Base-by-base conservation (phyloP, 2,329 filamentous ascomycete species). In the Fusarium annulatum region DNA sequence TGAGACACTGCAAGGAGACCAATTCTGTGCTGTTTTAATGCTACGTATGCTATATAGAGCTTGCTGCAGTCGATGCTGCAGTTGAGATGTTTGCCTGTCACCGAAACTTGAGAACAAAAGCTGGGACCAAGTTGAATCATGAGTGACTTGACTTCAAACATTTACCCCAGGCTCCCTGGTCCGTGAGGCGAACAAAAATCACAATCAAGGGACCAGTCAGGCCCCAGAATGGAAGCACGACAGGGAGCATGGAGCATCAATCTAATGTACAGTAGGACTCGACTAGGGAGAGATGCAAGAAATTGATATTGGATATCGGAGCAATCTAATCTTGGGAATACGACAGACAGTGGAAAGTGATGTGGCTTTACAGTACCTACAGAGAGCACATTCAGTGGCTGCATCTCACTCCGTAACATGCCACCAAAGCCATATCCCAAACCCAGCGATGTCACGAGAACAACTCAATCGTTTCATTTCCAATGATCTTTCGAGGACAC, bases 1-100 rank as follows among this genome's bases (percentile, higher is more conserved):
- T 68, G 75, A 74, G 71, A 67, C 68, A 70, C 45, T 74, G 71
- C 71, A 73, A 60, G 67, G 63, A 71, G 51, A 72, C 71, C 16
- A 39, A 45, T 69, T 69, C 2, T 49, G 59, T 68, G 15, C 16
- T 41, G 4, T 69, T 34, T 30, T n/a, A 4, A 43, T 64, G 30
- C 30, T 64, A 64, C 23, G 42, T 58, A 34, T 43, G 36, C 21
- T 36, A 30, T 64, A 71, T 48, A 59, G 36, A 64, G 10, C 18
- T 9, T 16, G 34, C 42, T 64, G 57, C 51, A 53, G 43, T 62
- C 43, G 38, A 62, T 33, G 33, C 11, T 12, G 33, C 33, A 33
- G 15, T 45, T 18, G 46, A 9, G n/a, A 51, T 18, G 51, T 16
- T 38, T 52, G 39, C 61, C 26, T 36, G 30, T 33, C 52, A 39